phyloP scores from a whole-genome alignment of 2,329 filamentous ascomycete genomes.

The Penicillium palitans region DNA sequence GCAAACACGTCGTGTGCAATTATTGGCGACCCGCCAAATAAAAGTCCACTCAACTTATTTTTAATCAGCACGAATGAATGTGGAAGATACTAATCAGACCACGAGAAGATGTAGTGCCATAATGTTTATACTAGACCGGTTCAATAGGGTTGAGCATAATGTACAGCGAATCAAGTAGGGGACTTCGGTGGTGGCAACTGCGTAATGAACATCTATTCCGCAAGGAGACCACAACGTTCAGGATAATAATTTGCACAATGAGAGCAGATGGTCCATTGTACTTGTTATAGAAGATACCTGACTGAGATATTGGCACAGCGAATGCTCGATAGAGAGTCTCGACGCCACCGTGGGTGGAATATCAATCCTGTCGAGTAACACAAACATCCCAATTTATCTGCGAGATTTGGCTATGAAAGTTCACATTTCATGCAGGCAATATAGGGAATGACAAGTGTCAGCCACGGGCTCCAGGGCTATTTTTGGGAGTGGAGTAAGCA shows the following conservation, averaged over 20 bases:
- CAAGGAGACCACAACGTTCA: not conserved
- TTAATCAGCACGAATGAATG: not conserved
- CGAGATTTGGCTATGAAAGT: not conserved
- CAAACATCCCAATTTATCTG: not conserved
- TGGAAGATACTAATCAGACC: not conserved
- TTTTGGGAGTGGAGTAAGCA: conserved; percentile 9
- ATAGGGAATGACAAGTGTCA: not conserved
- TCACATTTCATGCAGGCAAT: not conserved
- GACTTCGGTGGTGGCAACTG: not conserved
- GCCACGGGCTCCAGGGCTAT: conserved; percentile 1
- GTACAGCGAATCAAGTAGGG: not conserved
- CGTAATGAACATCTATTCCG: not conserved
- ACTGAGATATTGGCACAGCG: not conserved
- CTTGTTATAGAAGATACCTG: not conserved
- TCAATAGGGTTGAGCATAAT: not conserved
- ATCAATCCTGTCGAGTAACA: not conserved
- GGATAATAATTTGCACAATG: not conserved
- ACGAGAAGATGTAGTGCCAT: not conserved
- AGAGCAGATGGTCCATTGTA: not conserved
- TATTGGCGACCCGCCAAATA: not conserved
- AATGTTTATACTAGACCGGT: not conserved
- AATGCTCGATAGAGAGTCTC: not conserved
- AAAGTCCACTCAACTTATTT: not conserved
- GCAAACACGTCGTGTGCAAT: not conserved
- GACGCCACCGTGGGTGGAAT: not conserved